Evolutionary conservation across 139 green algal genomes (phyloP), one percentile per base, ranked within the genome.

Genomic region (Nannochloris sp.): DNA sequence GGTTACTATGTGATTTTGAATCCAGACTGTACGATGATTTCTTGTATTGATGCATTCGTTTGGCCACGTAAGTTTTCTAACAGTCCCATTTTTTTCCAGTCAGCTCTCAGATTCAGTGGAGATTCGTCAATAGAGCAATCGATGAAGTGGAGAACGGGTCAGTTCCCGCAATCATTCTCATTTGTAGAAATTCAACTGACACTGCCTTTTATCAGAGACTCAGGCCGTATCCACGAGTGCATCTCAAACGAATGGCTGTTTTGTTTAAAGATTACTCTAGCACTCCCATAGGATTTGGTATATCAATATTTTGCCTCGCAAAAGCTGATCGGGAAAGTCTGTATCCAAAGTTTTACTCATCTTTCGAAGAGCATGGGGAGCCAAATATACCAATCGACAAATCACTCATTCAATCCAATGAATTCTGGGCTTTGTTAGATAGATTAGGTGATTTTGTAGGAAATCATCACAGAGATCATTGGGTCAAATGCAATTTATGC

Each of bases 111-210:
- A 68, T 83, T 3, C 82, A 87, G 67, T 95, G 88, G 88, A 72
- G 86, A n/a, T 95, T 95, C 74, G 84, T 95, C 20, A 81, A 84
- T 59, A 50, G 87, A 6, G 87, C 87, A 30, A 91, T 95, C 23
- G 85, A 95, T 46, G 87, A 92, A 67, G 87, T 95, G 26, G 87
- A 95, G 73, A 85, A 83, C 56, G 82, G 72, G 49, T 50, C 60
- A 62, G 74, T 90, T 57, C 82, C 83, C 0, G 82, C 71, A 1
- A 77, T 91, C 12, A 30, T 95, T 55, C 75, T 95, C 26, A 57
- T 95, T 10, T 86, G 75, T 62, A 73, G 85, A 26, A 86, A 86
- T 61, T 64, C 29, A 57, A 84, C 78, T 6, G 78, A 84, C 68
- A 90, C 87, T 30, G 80, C 33, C 16, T 93, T 87, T 73, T 92